Conservation (phyloP, 1,284 basidiomycete genomes). For the Schizophyllum commune region DNA sequence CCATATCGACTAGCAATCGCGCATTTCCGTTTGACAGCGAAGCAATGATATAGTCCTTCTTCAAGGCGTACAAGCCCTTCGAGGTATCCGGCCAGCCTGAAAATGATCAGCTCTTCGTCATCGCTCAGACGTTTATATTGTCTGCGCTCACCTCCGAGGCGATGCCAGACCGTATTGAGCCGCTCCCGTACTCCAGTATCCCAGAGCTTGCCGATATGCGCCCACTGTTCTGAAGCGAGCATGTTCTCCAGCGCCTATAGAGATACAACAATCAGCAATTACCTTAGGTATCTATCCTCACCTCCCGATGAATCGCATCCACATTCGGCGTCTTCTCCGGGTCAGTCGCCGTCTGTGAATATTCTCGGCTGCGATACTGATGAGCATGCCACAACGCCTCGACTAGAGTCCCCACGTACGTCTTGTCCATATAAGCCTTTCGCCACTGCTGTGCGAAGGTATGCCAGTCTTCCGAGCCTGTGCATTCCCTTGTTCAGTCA, state of each 20-base stretch:
- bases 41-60: conserved; percentile 30
- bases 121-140: too few relatives aligned
- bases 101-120: not conserved
- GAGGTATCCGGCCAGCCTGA: conserved; percentile 9
- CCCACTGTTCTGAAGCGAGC: conserved; percentile 2
- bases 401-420: conserved; percentile 28
- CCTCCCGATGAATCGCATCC: not conserved
- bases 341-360: conserved; percentile 29
- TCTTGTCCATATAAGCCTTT: conserved; percentile 35
- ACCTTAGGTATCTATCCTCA: not conserved
- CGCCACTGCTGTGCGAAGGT: conserved; percentile 9
- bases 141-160: conserved; percentile 2
- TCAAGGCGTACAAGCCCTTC: conserved; percentile 9
- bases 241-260: conserved; percentile 9
- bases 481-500: not conserved
- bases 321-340: conserved; percentile 24
- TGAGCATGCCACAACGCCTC: not conserved
- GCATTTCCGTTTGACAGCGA: conserved; percentile 53
- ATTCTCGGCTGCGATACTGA: not conserved
- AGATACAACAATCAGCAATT: not conserved
- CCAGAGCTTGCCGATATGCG: conserved; percentile 3
- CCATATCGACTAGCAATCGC: conserved; percentile 11
- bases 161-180: conserved; percentile 10
- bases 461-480: conserved; percentile 12
- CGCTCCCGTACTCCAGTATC: conserved; percentile 6